Conservation (phyloP, 208 protist species). For the Plasmodiophora brassicae region DNA sequence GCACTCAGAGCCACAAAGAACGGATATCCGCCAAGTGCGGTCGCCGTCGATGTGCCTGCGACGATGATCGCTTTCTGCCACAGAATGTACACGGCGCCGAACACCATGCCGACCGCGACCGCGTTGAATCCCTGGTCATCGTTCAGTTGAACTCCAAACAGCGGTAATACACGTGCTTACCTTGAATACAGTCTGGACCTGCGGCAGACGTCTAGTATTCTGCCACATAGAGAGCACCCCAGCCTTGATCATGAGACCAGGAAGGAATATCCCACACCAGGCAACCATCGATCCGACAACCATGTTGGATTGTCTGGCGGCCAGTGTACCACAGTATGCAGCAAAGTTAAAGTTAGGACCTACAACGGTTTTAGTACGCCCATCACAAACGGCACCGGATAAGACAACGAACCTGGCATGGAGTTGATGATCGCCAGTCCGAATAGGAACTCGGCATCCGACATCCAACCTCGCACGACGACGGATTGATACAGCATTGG, state of each 20-base stretch:
- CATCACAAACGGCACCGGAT: neutral
- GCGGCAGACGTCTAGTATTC: neutral
- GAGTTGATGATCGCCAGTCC: neutral
- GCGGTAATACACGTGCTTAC: neutral
- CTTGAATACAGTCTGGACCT: neutral
- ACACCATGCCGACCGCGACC: neutral
- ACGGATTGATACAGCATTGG: neutral
- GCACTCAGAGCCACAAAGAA: neutral
- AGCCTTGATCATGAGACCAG: neutral
- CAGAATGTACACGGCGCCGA: neutral
- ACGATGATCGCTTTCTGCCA: neutral
- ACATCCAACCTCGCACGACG: neutral
- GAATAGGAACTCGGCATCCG: neutral
- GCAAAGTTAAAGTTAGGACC: neutral
- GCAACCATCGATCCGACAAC: neutral
- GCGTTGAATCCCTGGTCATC: neutral
- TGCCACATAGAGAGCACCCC: neutral
- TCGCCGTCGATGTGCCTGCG: neutral
- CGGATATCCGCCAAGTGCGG: neutral
- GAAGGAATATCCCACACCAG: neutral
- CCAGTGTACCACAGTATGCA: neutral
- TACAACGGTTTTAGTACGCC: too few species aligned
- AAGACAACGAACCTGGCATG: neutral
- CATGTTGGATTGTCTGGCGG: neutral
- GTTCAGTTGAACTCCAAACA: neutral